These are phyloP conservation scores for Calocybe gambosa DNA, from an alignment of 1,284 basidiomycete genomes.

Conservation along the genomic window DNA sequence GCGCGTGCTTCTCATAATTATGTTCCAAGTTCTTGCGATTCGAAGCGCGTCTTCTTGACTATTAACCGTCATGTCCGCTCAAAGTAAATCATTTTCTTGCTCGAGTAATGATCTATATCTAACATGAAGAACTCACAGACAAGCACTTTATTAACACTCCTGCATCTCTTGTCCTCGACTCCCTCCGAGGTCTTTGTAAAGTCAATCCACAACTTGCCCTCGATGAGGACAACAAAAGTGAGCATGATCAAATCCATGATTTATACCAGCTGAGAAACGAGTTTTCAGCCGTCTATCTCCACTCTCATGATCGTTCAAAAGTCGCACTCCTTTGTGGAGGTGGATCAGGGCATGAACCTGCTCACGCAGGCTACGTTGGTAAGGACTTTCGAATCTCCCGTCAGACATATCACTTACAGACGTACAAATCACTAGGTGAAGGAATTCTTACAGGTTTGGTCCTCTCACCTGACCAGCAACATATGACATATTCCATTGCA, in stretches of 20 bases:
- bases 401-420: conserved; percentile 9
- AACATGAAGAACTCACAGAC: conserved; percentile 20
- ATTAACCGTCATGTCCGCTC: conserved; percentile 27
- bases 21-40: neutral
- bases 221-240: conserved; percentile 64
- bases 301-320: conserved; percentile 51
- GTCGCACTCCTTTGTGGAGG: conserved; percentile 87
- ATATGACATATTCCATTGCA: conserved; percentile 4
- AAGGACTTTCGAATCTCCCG: neutral
- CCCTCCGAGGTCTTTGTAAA: conserved; percentile 66
- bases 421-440: conserved; percentile 37
- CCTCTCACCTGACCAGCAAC: neutral
- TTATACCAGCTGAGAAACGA: neutral
- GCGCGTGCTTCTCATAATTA: neutral
- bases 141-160: conserved; percentile 78
- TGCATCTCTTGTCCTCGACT: conserved; percentile 67
- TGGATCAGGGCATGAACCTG: conserved; percentile 88
- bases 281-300: conserved; percentile 54
- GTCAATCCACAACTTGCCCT: conserved; percentile 68
- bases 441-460: conserved; percentile 70
- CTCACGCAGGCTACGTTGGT: conserved; percentile 82
- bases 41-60: conserved; percentile 2
- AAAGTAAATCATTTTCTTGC: conserved; percentile 21
- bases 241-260: neutral
- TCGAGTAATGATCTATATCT: neutral